Base-by-base conservation (phyloP, 73 alveolate genomes). In the Paramecium biaurelia region DNA sequence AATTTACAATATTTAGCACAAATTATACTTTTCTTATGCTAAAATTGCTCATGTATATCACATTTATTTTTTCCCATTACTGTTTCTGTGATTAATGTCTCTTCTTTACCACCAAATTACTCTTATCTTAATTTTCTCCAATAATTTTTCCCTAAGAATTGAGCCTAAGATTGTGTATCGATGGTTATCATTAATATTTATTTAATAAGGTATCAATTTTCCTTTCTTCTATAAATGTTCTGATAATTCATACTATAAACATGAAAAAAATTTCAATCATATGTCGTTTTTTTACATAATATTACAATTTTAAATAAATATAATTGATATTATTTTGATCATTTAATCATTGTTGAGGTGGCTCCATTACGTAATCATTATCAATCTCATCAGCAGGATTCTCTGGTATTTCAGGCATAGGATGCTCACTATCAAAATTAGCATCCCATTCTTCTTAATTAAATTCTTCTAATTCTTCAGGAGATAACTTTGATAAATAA, bases 381-480 rank as follows among this genome's bases (percentile, higher is more conserved):
- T 79, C 90, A 18, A 79, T 47, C 20, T 79, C 90, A 45, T 79
- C 90, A 15, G 24, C 45, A 3, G 90, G 90, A 79, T 79, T 30
- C 23, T 79, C 90, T 26, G 70, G 74, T 43, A 79, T 30, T 41
- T 79, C 90, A 14, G 90, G 90, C n/a, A 42, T 24, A 12, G 90
- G 90, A 79, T 79, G 70, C 20, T 32, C 42, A 24, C 56, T 24
- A 42, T 47, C 74, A 24, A 79, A 79, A 79, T 79, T 45, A 34
- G 42, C 90, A 42, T 79, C 90, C 90, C 90, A 79, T 15, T 79
- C 90, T 24, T 79, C 90, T 23, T 43, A 24, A 79, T 79, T 79
- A 34, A 79, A 79, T 24, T 79, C 90, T 47, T 79, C 90, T 43
- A n/a, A 24, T 0, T 79, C 90, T 47, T 79, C 90, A 41, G 90